Base-by-base conservation (phyloP, 2,329 filamentous ascomycete genomes). In the Diaporthe aspalathi region DNA sequence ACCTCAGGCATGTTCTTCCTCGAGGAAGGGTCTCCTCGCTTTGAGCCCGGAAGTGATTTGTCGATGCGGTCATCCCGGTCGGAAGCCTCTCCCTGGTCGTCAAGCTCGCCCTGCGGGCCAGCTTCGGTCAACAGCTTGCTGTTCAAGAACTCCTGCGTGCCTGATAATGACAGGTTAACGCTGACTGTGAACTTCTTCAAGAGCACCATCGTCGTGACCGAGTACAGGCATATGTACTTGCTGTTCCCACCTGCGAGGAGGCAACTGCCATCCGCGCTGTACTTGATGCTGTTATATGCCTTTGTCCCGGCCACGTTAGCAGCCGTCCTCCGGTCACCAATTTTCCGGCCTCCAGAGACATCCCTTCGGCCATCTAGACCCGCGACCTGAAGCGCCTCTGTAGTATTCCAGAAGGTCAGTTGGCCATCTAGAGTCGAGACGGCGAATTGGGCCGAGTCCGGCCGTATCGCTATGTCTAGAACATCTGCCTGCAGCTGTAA, bases 191-290 rank as follows among this genome's bases (percentile, higher is more conserved):
- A 99, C 79, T 98, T 98, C 81, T 97, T 97, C 70, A 98, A 85
- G 14, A 99, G 84, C 0, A 96, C 94, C 80, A 96, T 94, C 0
- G 95, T 97, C 71, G 91, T 91, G 40, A 97, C 94, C n/a, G 97
- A 95, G 83, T 99, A 99, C 71, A 99, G 82, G 79, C 96, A 98
- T 67, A 99, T 98, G 81, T 97, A 98, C 84, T 99, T 99, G 90
- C 94, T 98, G 85, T 96, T 97, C 40, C 96, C 96, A 60, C 90
- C 95, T 0, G 95, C 96, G 50, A 99, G 85, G 14, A 99, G 86
- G 77, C 96, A 98, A 73, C 90, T 93, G 16, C 96, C 96, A 79
- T 99, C 96, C 1, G 94, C 92, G 79, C 94, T 97, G 83, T 98
- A 99, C 68, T 89, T 90, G 75, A 99, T 93, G 8, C 92, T 93